Conservation (phyloP, 768 basidiomycete genomes). For the Clitopilus passeckerianus region DNA sequence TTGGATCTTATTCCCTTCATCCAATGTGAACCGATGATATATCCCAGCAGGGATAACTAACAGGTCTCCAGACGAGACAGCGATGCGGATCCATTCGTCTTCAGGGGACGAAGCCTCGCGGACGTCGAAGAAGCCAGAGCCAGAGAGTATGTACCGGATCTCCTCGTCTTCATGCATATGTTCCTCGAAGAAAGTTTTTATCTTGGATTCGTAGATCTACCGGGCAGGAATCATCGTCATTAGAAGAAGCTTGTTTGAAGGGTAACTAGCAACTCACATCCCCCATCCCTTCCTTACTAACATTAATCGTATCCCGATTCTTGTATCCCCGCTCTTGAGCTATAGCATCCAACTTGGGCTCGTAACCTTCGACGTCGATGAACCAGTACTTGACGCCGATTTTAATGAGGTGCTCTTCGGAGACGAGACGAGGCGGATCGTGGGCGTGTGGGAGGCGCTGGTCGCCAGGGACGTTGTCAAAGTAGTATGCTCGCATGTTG, state of each 20-base stretch:
- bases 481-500: constrained; percentile 71
- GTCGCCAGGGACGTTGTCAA: constrained; percentile 71
- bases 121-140: constrained; percentile 92
- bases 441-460: constrained; percentile 80
- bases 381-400: constrained; percentile 67
- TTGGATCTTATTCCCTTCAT: constrained; percentile 66
- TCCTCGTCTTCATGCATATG: constrained; percentile 97
- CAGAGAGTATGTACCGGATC: constrained; percentile 81
- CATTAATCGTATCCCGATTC: constrained; percentile 77
- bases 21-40: constrained; percentile 93
- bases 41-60: constrained; percentile 86
- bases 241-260: background rate
- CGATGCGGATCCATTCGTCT: constrained; percentile 79
- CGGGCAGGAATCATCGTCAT: background rate
- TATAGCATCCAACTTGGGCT: constrained; percentile 52
- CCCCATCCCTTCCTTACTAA: constrained; percentile 75
- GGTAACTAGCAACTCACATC: constrained; percentile 36
- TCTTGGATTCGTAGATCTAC: constrained; percentile 68
- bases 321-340: constrained; percentile 73
- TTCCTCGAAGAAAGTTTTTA: constrained; percentile 81
- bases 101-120: constrained; percentile 51
- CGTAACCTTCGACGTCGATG: constrained; percentile 59
- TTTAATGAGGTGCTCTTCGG: constrained; percentile 37
- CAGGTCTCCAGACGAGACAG: constrained; percentile 74
- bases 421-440: constrained; percentile 49